Percentiles rank a stretch among this genome's conserved stretches.
These are phyloP conservation scores for Trametes hirsuta DNA, from an alignment of 1,284 basidiomycete species.

Conservation along the genomic window DNA sequence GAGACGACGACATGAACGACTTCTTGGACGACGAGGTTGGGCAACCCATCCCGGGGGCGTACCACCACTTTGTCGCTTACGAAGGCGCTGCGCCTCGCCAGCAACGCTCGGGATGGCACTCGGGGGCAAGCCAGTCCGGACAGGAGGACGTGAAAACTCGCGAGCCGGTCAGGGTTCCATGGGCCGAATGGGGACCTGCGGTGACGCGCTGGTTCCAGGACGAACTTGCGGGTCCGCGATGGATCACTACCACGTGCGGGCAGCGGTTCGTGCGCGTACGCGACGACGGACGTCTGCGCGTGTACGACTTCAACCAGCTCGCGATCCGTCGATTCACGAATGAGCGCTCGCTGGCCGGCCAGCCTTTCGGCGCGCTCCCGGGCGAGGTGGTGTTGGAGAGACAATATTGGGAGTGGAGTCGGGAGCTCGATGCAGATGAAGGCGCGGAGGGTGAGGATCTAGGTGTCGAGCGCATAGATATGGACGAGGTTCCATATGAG, in stretches of 20 bases:
- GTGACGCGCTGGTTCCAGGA: slow-evolving; percentile 47
- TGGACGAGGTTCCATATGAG: no score
- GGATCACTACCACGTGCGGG: slow-evolving; percentile 54
- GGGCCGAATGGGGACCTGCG: slow-evolving; percentile 47
- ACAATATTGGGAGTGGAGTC: slow-evolving; percentile 1
- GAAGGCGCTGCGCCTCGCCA: background rate
- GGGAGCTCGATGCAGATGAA: background rate
- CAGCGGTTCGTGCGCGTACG: slow-evolving; percentile 43
- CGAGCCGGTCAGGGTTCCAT: slow-evolving; percentile 31
- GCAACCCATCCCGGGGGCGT: background rate
- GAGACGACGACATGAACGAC: background rate
- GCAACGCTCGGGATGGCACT: background rate
- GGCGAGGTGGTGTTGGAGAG: slow-evolving; percentile 11
- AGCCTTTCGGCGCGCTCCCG: slow-evolving; percentile 12
- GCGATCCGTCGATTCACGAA: slow-evolving; percentile 30
- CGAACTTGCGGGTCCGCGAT: slow-evolving; percentile 41
- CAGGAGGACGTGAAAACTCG: background rate
- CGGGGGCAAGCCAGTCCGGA: background rate
- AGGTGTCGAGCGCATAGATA: slow-evolving; percentile 2
- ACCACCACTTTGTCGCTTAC: background rate
- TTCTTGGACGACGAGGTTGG: background rate
- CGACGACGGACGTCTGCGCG: slow-evolving; percentile 32
- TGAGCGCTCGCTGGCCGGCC: slow-evolving; percentile 9
- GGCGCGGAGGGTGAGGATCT: background rate
- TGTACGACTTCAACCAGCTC: slow-evolving; percentile 47